Evolutionary conservation across 345 rosid species (phyloP).

Genomic region (Corymbia maculata): DNA sequence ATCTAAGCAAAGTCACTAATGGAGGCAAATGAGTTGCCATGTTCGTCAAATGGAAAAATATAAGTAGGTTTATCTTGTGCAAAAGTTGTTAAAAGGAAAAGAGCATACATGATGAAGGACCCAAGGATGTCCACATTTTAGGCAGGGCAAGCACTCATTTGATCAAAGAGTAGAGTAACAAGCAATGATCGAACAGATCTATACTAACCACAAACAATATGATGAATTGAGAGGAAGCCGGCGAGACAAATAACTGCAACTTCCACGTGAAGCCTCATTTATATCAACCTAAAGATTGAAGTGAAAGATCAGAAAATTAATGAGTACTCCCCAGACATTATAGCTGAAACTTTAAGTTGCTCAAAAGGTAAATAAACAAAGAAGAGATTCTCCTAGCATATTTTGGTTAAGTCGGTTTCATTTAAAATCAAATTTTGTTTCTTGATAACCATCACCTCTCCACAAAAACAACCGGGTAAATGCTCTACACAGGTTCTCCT

Average conservation of each 20-base stretch:
- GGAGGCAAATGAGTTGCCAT: background rate
- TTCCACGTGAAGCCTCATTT: constrained; percentile 50
- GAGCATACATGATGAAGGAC: background rate
- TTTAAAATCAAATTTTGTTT: background rate
- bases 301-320: constrained; percentile 1
- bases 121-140: background rate
- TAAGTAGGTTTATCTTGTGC: background rate
- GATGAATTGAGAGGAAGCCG: constrained; percentile 42
- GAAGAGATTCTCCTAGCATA: background rate
- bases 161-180: background rate
- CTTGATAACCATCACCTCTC: background rate
- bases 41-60: background rate
- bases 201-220: constrained; percentile 61
- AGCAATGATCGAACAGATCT: background rate
- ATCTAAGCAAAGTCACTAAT: background rate
- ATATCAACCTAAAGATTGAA: constrained; percentile 9
- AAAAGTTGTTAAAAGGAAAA: background rate
- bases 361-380: background rate
- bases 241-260: constrained; percentile 28
- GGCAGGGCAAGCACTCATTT: background rate
- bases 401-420: background rate
- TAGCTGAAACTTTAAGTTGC: background rate
- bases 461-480: background rate
- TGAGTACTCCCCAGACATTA: background rate
- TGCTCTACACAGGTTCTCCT: background rate